phyloP scores from a whole-genome alignment of 768 basidiomycete species.

The Stropharia rugosoannulata region DNA sequence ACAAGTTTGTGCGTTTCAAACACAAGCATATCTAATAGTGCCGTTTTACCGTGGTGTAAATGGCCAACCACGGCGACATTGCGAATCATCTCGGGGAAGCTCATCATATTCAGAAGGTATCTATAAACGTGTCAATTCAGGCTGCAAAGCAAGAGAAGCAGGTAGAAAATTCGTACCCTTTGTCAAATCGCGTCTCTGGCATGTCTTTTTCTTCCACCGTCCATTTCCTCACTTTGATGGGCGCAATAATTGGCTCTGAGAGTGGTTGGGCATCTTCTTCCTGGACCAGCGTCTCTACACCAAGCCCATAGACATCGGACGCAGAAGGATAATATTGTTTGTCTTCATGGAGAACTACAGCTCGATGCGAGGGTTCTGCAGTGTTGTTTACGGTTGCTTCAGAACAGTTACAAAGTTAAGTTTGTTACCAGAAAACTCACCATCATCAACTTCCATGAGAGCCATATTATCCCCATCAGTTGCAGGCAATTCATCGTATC shows the following conservation, averaged over 20 bases:
- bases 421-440: conserved; percentile 35
- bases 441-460: conserved; percentile 87
- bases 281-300: conserved; percentile 95
- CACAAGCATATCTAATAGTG: conserved; percentile 94
- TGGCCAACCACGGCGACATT: conserved; percentile 97
- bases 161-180: conserved; percentile 59
- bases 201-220: conserved; percentile 92
- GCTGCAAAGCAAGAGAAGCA: background rate
- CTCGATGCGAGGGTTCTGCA: conserved; percentile 74
- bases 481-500: conserved; percentile 74
- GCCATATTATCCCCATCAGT: conserved; percentile 54
- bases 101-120: conserved; percentile 88
- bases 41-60: conserved; percentile 97
- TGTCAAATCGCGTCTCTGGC: conserved; percentile 97
- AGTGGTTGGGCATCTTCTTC: conserved; percentile 98
- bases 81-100: conserved; percentile 91
- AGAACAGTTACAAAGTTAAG: background rate
- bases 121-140: conserved; percentile 38
- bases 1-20: conserved; percentile 94
- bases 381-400: background rate
- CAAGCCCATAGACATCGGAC: conserved; percentile 86
- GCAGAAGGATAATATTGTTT: conserved; percentile 98
- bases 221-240: conserved; percentile 94
- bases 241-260: conserved; percentile 92
- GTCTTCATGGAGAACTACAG: conserved; percentile 91